A percentile compares a stretch with the other conserved stretches of the same genome.
These are phyloP conservation scores for Paralagenidium karlingii DNA, from an alignment of 352 stramenopile genomes.

Conservation along the genomic window DNA sequence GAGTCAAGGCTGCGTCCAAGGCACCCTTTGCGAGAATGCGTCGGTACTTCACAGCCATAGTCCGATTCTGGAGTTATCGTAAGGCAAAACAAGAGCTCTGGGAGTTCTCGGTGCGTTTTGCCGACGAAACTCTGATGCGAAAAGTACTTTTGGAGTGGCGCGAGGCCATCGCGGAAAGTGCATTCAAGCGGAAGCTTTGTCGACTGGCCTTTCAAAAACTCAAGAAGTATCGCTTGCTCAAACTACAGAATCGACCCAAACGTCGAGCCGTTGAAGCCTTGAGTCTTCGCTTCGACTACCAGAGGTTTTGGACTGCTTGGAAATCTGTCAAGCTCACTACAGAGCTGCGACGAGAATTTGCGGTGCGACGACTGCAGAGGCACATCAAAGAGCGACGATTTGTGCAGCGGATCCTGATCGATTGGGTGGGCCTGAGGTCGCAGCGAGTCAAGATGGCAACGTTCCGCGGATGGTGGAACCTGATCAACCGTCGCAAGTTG, in stretches of 20 bases:
- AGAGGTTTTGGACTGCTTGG: constrained; percentile 26
- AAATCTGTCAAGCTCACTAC: constrained; percentile 37
- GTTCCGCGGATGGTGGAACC: constrained; percentile 36
- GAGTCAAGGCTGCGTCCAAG: constrained; percentile 41
- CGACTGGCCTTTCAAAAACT: constrained; percentile 13
- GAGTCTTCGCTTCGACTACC: constrained; percentile 8
- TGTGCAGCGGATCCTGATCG: constrained; percentile 31
- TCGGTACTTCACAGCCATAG: constrained; percentile 11
- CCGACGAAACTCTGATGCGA: constrained; percentile 1
- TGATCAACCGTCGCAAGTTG: constrained; percentile 25
- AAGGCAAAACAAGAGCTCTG: constrained; percentile 8
- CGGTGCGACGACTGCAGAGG: constrained; percentile 32
- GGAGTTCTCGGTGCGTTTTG: constrained; percentile 11
- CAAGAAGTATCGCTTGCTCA: constrained; percentile 17
- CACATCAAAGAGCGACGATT: too few relatives aligned
- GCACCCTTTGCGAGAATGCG: constrained; percentile 29
- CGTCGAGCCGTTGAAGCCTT: constrained; percentile 10
- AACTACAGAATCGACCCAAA: constrained; percentile 22
- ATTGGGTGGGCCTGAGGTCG: constrained; percentile 26
- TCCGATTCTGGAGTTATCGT: too few relatives aligned
- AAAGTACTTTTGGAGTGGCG: constrained; percentile 26
- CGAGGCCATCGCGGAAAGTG: constrained; percentile 26
- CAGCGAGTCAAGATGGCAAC: constrained; percentile 16
- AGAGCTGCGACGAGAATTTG: too few relatives aligned
- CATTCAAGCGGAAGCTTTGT: constrained; percentile 25